These are phyloP conservation scores for Nigrospora osmanthi DNA, from an alignment of 2,329 filamentous ascomycete genomes.

Conservation along the genomic window DNA sequence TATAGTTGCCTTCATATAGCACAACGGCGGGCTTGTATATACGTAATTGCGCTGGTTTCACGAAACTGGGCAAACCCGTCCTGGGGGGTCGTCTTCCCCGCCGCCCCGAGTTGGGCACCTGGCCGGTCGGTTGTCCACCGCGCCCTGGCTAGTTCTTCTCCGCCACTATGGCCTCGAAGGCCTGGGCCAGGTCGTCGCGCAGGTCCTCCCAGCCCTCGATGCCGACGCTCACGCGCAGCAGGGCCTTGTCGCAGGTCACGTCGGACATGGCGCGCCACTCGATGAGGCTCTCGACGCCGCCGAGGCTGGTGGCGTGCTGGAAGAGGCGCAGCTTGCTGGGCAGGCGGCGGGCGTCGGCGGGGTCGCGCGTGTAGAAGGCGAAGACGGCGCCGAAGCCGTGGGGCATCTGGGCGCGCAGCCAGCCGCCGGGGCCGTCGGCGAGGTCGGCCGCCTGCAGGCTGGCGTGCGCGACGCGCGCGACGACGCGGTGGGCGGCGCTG, in stretches of 20 bases:
- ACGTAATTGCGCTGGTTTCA: too few relatives aligned
- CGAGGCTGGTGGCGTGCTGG: slow-evolving; percentile 89
- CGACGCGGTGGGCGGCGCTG: slow-evolving; percentile 39
- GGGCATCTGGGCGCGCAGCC: slow-evolving; percentile 85
- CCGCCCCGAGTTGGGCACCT: too few relatives aligned
- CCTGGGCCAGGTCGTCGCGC: slow-evolving; percentile 63
- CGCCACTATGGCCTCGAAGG: slow-evolving; percentile 47
- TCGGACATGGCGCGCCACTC: slow-evolving; percentile 96
- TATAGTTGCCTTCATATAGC: too few relatives aligned
- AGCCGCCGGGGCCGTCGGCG: slow-evolving; percentile 50
- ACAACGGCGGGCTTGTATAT: too few relatives aligned
- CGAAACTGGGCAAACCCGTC: too few relatives aligned
- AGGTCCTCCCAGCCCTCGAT: slow-evolving; percentile 84
- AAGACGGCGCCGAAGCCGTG: slow-evolving; percentile 87
- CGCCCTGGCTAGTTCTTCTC: slow-evolving; percentile 13
- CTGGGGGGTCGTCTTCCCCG: too few relatives aligned
- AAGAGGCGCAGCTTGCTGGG: slow-evolving; percentile 77
- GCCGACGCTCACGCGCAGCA: slow-evolving; percentile 79
- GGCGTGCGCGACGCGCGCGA: slow-evolving; percentile 65
- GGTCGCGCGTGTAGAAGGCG: slow-evolving; percentile 56
- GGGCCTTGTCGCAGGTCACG: slow-evolving; percentile 55
- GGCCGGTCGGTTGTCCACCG: neutral
- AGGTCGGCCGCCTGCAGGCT: slow-evolving; percentile 61
- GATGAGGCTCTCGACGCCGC: slow-evolving; percentile 90
- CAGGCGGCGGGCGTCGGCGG: slow-evolving; percentile 55